A percentile compares a stretch with the other conserved stretches of the same genome.
phyloP scores from a whole-genome alignment of 768 basidiomycete species.

The Pleurotus cornucopiae region DNA sequence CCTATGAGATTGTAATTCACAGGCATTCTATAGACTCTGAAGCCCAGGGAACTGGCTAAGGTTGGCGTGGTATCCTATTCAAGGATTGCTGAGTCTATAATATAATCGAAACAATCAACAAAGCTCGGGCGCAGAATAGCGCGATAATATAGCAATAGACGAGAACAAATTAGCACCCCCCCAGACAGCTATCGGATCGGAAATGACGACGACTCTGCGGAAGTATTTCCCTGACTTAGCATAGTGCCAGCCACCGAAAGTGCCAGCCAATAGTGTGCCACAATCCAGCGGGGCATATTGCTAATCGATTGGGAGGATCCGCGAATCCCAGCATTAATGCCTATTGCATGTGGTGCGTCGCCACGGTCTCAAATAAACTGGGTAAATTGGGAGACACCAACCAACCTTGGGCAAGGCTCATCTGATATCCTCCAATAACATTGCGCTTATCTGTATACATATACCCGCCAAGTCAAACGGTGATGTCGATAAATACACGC shows the following conservation, averaged over 20 bases:
- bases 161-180: not conserved
- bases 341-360: not conserved
- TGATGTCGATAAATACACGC: not conserved
- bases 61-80: too few species aligned
- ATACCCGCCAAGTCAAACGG: not conserved
- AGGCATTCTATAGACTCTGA: too few species aligned
- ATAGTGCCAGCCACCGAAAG: not conserved
- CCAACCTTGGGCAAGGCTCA: not conserved
- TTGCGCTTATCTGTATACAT: not conserved
- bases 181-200: not conserved
- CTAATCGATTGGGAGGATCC: slow-evolving; percentile 2
- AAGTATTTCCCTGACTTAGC: not conserved
- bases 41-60: too few species aligned
- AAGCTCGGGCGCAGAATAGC: too few species aligned
- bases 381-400: too few species aligned
- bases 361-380: not conserved
- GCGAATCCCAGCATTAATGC: not conserved
- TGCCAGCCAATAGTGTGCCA: not conserved
- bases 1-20: too few species aligned
- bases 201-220: not conserved
- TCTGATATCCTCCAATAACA: not conserved
- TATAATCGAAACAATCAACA: too few species aligned
- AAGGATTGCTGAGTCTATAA: too few species aligned
- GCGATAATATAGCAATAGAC: too few species aligned
- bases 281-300: slow-evolving; percentile 1